Evolutionary conservation across 2,329 filamentous ascomycete genomes (phyloP).

Genomic region (Colletotrichum coccodes): DNA sequence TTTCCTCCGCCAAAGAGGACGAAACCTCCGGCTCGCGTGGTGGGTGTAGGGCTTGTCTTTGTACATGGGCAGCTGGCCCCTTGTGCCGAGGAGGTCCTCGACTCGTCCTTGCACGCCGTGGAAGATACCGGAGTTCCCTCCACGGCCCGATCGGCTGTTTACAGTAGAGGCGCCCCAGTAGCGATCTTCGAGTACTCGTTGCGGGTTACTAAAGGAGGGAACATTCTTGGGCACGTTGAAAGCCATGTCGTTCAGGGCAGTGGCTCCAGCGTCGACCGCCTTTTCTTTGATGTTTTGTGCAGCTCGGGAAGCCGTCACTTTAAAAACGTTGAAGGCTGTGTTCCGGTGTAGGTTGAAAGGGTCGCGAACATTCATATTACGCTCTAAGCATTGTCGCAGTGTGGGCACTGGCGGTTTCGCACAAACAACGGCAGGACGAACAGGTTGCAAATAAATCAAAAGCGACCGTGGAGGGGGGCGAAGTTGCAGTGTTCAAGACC

Average conservation of each 20-base stretch:
- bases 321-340: conserved; percentile 53
- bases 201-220: conserved; percentile 74
- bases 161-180: conserved; percentile 69
- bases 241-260: conserved; percentile 67
- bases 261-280: conserved; percentile 59
- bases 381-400: conserved; percentile 31
- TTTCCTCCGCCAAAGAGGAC: conserved; percentile 72
- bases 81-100: conserved; percentile 71
- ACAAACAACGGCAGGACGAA: conserved; percentile 21
- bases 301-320: conserved; percentile 57
- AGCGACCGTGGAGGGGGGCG: not conserved
- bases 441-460: conserved; percentile 16
- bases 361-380: conserved; percentile 53
- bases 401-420: conserved; percentile 29
- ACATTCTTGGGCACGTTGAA: conserved; percentile 76
- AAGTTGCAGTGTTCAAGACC: conserved; percentile 11
- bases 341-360: conserved; percentile 52
- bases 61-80: conserved; percentile 84
- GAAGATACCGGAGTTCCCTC: conserved; percentile 51
- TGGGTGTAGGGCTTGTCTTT: conserved; percentile 96
- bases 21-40: conserved; percentile 66
- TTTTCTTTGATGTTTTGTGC: conserved; percentile 55
- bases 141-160: conserved; percentile 51
- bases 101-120: conserved; percentile 70
- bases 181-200: conserved; percentile 72